These are phyloP conservation scores for Leptographium wingfieldii DNA, from an alignment of 2,329 filamentous ascomycete species.

Conservation along the genomic window DNA sequence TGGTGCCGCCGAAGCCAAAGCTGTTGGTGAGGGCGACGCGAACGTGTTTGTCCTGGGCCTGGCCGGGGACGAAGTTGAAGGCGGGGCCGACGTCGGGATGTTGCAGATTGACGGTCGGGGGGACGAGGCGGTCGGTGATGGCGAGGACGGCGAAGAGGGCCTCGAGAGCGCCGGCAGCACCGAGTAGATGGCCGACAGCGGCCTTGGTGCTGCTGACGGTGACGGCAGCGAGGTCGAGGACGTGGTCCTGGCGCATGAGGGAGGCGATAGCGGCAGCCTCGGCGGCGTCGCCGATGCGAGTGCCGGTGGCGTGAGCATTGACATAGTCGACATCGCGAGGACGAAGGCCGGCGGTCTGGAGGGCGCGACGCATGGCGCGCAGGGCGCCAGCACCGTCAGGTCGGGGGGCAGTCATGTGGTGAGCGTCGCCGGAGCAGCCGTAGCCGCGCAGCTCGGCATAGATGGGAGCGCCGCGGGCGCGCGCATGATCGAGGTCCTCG, in stretches of 20 bases:
- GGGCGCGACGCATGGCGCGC: slow-evolving; percentile 71
- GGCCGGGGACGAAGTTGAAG: slow-evolving; percentile 74
- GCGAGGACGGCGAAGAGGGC: slow-evolving; percentile 74
- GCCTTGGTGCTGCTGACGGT: slow-evolving; percentile 92
- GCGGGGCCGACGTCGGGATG: slow-evolving; percentile 52
- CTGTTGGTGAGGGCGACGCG: slow-evolving; percentile 79
- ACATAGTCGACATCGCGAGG: slow-evolving; percentile 74
- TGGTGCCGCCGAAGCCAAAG: slow-evolving; percentile 95
- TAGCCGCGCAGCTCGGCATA: slow-evolving; percentile 87
- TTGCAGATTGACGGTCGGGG: slow-evolving; percentile 75
- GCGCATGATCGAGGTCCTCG: slow-evolving; percentile 84
- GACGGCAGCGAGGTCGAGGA: slow-evolving; percentile 51
- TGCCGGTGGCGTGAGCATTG: slow-evolving; percentile 92
- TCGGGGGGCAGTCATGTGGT: slow-evolving; percentile 86
- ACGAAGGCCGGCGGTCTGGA: slow-evolving; percentile 56
- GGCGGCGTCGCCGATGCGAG: slow-evolving; percentile 70
- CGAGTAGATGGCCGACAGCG: slow-evolving; percentile 79
- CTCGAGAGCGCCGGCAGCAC: slow-evolving; percentile 83
- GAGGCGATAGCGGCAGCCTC: slow-evolving; percentile 74
- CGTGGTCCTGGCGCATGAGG: slow-evolving; percentile 62
- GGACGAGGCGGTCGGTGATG: slow-evolving; percentile 54
- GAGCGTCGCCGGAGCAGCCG: slow-evolving; percentile 77
- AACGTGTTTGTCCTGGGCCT: slow-evolving; percentile 57
- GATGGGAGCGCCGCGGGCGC: slow-evolving; percentile 61
- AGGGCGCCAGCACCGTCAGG: slow-evolving; percentile 72